phyloP scores from a whole-genome alignment of 2,329 filamentous ascomycete genomes.

The Ceratocystis variospora region DNA sequence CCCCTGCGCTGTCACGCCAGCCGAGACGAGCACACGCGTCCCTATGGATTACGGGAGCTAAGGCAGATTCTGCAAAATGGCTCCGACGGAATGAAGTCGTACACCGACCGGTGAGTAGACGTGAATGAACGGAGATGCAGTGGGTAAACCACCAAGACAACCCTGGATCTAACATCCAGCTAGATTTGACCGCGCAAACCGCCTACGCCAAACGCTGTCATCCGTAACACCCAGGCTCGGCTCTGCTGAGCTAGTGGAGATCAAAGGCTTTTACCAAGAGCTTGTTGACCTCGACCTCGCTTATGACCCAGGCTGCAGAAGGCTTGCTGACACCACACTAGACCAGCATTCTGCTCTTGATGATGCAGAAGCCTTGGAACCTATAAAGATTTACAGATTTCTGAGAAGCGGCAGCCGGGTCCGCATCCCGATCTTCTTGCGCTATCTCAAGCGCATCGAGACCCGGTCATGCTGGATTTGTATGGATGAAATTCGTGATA shows the following conservation, averaged over 20 bases:
- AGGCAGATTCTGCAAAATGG: background rate
- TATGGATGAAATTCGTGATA: slow-evolving; percentile 7
- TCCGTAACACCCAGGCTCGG: background rate
- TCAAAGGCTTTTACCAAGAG: background rate
- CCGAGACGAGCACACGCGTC: background rate
- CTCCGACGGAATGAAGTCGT: background rate
- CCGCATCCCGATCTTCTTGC: slow-evolving; percentile 6
- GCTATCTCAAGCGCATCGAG: slow-evolving; percentile 1
- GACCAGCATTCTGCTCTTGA: background rate
- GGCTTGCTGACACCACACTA: background rate
- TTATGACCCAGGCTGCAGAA: background rate
- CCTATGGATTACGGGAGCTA: background rate
- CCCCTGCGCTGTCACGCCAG: background rate
- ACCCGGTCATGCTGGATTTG: slow-evolving; percentile 5
- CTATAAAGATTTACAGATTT: background rate
- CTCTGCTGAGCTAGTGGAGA: background rate
- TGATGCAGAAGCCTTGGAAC: background rate
- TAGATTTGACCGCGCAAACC: background rate
- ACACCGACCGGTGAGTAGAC: background rate
- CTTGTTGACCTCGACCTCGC: background rate
- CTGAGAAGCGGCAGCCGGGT: background rate
- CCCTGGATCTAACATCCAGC: background rate
- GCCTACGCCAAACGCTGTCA: background rate
- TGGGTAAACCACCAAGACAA: background rate
- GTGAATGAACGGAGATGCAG: too few relatives aligned